Percentiles rank a stretch among this genome's conserved stretches.
These are phyloP conservation scores for Ophiocordyceps camponoti-saundersi DNA, from an alignment of 2,329 filamentous ascomycete genomes.

Conservation along the genomic window DNA sequence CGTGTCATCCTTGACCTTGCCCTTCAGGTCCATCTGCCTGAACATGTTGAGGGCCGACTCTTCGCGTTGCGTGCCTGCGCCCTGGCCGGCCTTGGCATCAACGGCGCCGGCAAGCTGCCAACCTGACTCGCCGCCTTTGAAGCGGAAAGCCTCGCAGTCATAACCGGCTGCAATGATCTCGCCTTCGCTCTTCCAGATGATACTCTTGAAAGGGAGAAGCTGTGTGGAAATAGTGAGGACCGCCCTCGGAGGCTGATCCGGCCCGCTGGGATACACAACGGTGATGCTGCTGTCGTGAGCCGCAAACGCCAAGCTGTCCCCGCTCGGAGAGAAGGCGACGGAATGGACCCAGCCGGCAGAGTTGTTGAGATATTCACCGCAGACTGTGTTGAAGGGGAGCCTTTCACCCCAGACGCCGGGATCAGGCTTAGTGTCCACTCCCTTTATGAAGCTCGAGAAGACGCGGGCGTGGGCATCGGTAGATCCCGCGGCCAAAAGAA, in stretches of 20 bases:
- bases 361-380: constrained; percentile 89
- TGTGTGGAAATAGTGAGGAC: constrained; percentile 82
- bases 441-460: constrained; percentile 92
- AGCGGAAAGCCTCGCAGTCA: constrained; percentile 77
- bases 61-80: constrained; percentile 49
- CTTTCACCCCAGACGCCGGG: constrained; percentile 87
- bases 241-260: constrained; percentile 80
- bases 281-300: constrained; percentile 95
- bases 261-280: constrained; percentile 81
- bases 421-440: constrained; percentile 71
- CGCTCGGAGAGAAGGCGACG: constrained; percentile 81
- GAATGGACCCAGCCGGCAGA: constrained; percentile 94
- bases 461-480: constrained; percentile 93
- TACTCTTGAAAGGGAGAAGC: constrained; percentile 76
- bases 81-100: constrained; percentile 53
- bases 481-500: constrained; percentile 85
- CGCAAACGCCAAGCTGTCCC: constrained; percentile 83
- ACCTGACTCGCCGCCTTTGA: constrained; percentile 59
- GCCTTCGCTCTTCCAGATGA: constrained; percentile 81
- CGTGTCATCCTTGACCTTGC: constrained; percentile 79
- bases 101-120: constrained; percentile 76
- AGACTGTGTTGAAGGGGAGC: constrained; percentile 94
- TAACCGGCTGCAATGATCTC: constrained; percentile 95
- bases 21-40: constrained; percentile 94
- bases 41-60: constrained; percentile 98